These are phyloP conservation scores for Adansonia grandidieri DNA, from an alignment of 441 rosid genomes.

Conservation along the genomic window DNA sequence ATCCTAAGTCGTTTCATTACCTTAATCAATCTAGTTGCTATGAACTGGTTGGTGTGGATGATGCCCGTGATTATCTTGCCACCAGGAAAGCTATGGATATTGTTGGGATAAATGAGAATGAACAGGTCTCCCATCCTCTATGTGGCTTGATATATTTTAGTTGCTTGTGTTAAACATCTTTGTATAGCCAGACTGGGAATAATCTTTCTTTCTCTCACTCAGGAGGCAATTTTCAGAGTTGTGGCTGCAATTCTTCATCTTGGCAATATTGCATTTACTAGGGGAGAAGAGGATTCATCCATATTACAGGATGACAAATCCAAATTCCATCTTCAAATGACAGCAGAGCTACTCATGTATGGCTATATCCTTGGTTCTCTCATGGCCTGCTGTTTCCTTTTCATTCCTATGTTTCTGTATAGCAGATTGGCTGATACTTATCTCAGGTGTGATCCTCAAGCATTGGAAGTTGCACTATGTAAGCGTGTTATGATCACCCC, in stretches of 20 bases:
- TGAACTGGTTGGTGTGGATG: slow-evolving; percentile 69
- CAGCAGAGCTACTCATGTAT: slow-evolving; percentile 82
- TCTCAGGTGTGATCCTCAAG: slow-evolving; percentile 74
- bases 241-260: slow-evolving; percentile 97
- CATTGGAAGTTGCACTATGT: slow-evolving; percentile 77
- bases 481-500: slow-evolving; percentile 85
- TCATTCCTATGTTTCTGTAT: slow-evolving; percentile 12
- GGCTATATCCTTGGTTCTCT: slow-evolving; percentile 30
- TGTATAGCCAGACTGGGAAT: slow-evolving; percentile 20
- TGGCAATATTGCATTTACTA: slow-evolving; percentile 77
- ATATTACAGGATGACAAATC: slow-evolving; percentile 65
- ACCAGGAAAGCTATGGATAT: slow-evolving; percentile 90
- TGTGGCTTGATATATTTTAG: slow-evolving; percentile 21
- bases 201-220: slow-evolving; percentile 29
- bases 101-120: slow-evolving; percentile 75
- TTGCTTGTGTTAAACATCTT: slow-evolving; percentile 14
- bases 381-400: slow-evolving; percentile 29
- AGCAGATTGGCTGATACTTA: slow-evolving; percentile 22
- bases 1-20: slow-evolving; percentile 86
- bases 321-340: slow-evolving; percentile 75
- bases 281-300: slow-evolving; percentile 73
- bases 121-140: slow-evolving; percentile 61
- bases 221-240: slow-evolving; percentile 85
- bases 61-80: slow-evolving; percentile 72
- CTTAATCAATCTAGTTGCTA: slow-evolving; percentile 93